Evolutionary conservation across 2,329 filamentous ascomycete genomes (phyloP), one percentile per base, ranked within the genome.

Genomic region (Arthrobotrys conoides): DNA sequence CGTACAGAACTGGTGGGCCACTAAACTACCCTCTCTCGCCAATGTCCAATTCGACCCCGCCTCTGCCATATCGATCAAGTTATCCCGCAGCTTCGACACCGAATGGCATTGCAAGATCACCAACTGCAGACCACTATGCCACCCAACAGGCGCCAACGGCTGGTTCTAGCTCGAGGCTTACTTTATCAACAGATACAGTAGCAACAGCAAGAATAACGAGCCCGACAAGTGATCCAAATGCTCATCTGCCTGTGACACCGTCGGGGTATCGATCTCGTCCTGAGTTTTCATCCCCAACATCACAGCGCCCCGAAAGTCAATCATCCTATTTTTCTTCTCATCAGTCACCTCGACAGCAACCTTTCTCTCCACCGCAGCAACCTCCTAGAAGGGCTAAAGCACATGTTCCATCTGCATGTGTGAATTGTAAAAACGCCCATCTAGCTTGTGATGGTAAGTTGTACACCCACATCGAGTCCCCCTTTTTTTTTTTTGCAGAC

Each of bases 351-450:
- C 61, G 65, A 67, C 73, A 76, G 64, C 81, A 81, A 53, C 65
- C 80, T 88, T 87, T 18, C 92, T 92, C 85, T 92, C 88, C 83
- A 87, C 84, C 78, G 86, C 87, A 82, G 89, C 87, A 24, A 84
- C 83, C 80, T 84, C 84, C 82, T 80, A 87, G 90, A 81, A 91
- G 91, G 83, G 90, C 91, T 5, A 93, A 93, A 83, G 91, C 92
- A 14, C 93, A 96, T 85, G 93, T 95, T 67, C 92, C 92, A 64
- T 94, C 92, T 41, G 93, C 93, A 27, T 96, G 93, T 83, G 91
- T 95, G 81, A 93, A 93, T 77, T 96, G 93, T 86, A 95, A 95
- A 84, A 90, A 90, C 84, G 93, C 93, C 44, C 93, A 96, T 88
- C 87, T 96, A 80, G 88, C 87, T 80, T 89, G 87, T 81, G 87